These are phyloP conservation scores for Fraxinus quadrangulata DNA, from an alignment of 257 asterid species.

Conservation along the genomic window DNA sequence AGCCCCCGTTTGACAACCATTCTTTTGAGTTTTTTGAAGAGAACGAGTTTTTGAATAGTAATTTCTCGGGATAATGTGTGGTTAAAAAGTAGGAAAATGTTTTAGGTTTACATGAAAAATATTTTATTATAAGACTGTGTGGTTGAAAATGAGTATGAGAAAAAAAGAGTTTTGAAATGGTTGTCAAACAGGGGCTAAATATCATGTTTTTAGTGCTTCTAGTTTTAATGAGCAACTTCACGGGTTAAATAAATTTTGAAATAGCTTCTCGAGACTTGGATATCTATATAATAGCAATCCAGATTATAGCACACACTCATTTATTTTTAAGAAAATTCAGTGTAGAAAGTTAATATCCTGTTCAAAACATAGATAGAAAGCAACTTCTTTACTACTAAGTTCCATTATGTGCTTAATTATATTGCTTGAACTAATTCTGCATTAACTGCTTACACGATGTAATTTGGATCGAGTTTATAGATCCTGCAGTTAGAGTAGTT, in stretches of 20 bases:
- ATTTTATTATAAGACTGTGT: no score
- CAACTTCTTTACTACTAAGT: slow-evolving; percentile 9
- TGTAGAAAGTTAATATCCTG: neutral
- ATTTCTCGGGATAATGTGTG: no score
- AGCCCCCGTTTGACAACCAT: no score
- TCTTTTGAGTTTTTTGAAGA: no score
- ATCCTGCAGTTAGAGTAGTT: neutral
- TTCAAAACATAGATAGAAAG: neutral
- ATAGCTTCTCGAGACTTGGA: neutral
- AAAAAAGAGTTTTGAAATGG: no score
- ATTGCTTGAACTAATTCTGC: neutral
- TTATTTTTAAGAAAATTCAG: neutral
- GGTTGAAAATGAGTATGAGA: no score
- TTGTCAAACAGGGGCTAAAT: neutral
- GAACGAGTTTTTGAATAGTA: no score
- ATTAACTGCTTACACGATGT: neutral
- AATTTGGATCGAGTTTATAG: neutral
- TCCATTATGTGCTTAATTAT: neutral
- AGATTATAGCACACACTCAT: neutral
- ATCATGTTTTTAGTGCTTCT: neutral
- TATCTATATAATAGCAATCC: neutral
- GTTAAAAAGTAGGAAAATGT: no score
- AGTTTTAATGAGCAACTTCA: neutral
- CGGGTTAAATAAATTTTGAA: neutral
- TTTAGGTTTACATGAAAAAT: no score